Evolutionary conservation across 257 asterid genomes (phyloP), one percentile per base, ranked within the genome.

Genomic region (Gentiana straminea): DNA sequence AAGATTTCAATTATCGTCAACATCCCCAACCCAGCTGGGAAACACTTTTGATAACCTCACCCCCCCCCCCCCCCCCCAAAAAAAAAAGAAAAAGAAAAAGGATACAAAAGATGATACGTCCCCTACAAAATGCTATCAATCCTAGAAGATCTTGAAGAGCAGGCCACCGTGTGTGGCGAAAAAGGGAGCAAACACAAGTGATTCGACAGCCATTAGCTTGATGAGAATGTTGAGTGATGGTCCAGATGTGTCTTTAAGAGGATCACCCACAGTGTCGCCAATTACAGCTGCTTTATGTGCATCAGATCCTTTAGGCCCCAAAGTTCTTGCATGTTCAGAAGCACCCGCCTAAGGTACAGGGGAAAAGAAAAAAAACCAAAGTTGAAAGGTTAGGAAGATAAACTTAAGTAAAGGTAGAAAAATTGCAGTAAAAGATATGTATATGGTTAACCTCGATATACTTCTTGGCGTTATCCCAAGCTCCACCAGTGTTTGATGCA

Each of bases 101-200:
- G 24, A 24, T 24, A 24, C 1, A 24, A 24, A 24, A 24, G 24
- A 24, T 1, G 24, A 24, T 24, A 24, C 24, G 24, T 24, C 24
- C 24, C 24, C 24, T 24, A 24, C 24, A 24, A 24, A 24, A 24
- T 24, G 24, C 24, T 24, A 24, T 24, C 24, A 24, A 24, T 24
- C 46, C 46, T 41, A 41, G 46, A 41, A 41, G 46, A 41, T 41
- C 46, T 79, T 79, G 67, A 79, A 79, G 59, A 79, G 83, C 56
- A 79, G 44, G 39, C 86, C 86, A n/a, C 86, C 83, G 4, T 79
- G 86, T n/a, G 83, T n/a, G 13, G 86, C 86, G 24, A 79, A 79
- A 67, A 76, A 79, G 37, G 86, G 86, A 35, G 86, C 86, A 4
- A 79, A 79, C 45, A 79, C 86, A 10, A 79, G 80, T 1, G 86